Evolutionary conservation across 805 yeast genomes (phyloP).

Genomic region (Suhomyces emberorum): DNA sequence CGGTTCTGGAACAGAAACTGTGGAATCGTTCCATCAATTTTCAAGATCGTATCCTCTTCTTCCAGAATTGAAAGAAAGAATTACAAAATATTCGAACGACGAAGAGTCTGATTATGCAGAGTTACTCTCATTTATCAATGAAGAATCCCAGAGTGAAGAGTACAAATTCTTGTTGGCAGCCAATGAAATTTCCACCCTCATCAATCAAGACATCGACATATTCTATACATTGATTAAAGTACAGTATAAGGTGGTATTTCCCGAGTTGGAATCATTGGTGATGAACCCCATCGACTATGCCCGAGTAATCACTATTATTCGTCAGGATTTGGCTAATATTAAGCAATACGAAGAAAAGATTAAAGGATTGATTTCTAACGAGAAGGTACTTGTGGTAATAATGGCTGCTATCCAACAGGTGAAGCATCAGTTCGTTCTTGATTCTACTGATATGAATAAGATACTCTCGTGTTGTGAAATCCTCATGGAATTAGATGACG

Average conservation of each 20-base stretch:
- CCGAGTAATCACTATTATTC: conserved; percentile 46
- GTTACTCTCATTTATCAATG: conserved; percentile 25
- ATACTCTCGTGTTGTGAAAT: conserved; percentile 47
- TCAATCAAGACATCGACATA: conserved; percentile 51
- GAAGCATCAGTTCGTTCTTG: conserved; percentile 21
- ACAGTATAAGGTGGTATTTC: conserved; percentile 59
- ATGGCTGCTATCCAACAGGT: conserved; percentile 65
- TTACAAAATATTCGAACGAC: conserved; percentile 19
- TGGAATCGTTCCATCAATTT: conserved; percentile 17
- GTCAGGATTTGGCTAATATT: conserved; percentile 41
- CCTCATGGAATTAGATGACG: conserved; percentile 42
- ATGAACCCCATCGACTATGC: conserved; percentile 63
- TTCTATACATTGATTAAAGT: conserved; percentile 49
- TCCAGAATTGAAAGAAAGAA: conserved; percentile 21
- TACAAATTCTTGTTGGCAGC: conserved; percentile 50
- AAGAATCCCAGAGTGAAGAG: conserved; percentile 36
- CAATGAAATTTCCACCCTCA: conserved; percentile 52
- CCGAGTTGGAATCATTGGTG: conserved; percentile 65
- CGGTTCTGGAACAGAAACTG: neutral
- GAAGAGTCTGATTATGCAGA: conserved; percentile 29
- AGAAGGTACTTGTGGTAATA: conserved; percentile 65
- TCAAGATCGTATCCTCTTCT: conserved; percentile 22
- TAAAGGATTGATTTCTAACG: conserved; percentile 49
- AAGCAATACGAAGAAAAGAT: conserved; percentile 33
- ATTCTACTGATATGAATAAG: conserved; percentile 30